A percentile compares a stretch with the other conserved stretches of the same genome.
phyloP scores from a whole-genome alignment of 306 rosid species.

The Dryas octopetala region DNA sequence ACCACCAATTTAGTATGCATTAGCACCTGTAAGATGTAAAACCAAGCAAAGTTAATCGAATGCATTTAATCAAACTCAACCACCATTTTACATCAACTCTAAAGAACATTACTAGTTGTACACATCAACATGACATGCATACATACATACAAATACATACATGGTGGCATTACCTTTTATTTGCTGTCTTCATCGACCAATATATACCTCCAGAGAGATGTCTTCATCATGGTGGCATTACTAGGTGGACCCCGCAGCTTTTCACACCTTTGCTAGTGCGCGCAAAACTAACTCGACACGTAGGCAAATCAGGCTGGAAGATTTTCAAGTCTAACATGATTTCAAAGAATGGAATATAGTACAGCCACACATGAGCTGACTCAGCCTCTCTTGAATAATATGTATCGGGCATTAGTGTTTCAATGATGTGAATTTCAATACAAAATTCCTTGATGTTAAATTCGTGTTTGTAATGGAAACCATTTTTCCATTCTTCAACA shows the following conservation, averaged over 20 bases:
- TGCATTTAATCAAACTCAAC: not conserved
- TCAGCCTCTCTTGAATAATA: not conserved
- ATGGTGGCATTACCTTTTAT: not conserved
- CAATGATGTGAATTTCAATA: not conserved
- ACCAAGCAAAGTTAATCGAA: slow-evolving; percentile 18
- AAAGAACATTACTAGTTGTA: too few relatives aligned
- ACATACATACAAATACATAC: too few relatives aligned
- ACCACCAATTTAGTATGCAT: slow-evolving; percentile 20
- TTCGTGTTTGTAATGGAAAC: too few relatives aligned
- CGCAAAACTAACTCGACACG: not conserved
- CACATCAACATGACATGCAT: too few relatives aligned
- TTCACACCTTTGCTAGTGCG: not conserved
- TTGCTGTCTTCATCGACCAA: not conserved
- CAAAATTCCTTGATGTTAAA: too few relatives aligned
- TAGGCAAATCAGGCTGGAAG: not conserved
- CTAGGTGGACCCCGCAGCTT: not conserved
- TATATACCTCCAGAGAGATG: too few relatives aligned
- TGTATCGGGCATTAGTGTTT: not conserved
- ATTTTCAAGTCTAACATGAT: not conserved
- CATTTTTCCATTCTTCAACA: not conserved
- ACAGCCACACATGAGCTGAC: not conserved
- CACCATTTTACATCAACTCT: not conserved
- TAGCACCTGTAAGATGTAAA: slow-evolving; percentile 48
- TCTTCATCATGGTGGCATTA: not conserved
- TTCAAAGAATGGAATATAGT: not conserved